Evolutionary conservation across 2,329 filamentous ascomycete genomes (phyloP).

Genomic region (Sporothrix variecibatus): DNA sequence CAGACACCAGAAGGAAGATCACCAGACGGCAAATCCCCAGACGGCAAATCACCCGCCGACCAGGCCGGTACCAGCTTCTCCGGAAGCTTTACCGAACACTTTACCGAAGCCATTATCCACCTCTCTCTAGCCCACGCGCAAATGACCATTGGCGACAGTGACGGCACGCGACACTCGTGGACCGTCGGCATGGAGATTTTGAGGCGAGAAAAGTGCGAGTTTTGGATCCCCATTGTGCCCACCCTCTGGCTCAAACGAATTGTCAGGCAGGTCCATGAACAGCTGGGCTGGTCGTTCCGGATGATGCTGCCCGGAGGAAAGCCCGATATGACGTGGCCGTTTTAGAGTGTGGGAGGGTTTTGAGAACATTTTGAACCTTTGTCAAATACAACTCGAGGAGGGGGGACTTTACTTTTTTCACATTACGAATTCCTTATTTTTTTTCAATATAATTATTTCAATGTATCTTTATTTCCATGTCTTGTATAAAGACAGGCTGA

Average conservation of each 20-base stretch:
- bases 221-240: conserved; percentile 37
- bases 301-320: conserved; percentile 34
- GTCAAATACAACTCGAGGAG: no score
- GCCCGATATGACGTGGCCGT: conserved; percentile 22
- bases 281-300: conserved; percentile 37
- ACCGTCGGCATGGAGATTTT: conserved; percentile 21
- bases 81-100: conserved; percentile 33
- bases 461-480: no score
- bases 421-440: no score
- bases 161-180: conserved; percentile 31
- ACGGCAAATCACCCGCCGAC: background rate
- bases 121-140: conserved; percentile 38
- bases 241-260: conserved; percentile 38
- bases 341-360: background rate
- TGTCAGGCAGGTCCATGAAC: conserved; percentile 33
- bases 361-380: no score
- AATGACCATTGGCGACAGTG: conserved; percentile 31
- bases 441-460: no score
- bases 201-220: conserved; percentile 38
- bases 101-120: conserved; percentile 35
- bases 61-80: background rate
- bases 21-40: no score
- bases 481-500: no score
- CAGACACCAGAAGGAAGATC: background rate
- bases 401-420: no score